Evolutionary conservation across 345 rosid genomes (phyloP).

Genomic region (Euphorbia tirucalli): DNA sequence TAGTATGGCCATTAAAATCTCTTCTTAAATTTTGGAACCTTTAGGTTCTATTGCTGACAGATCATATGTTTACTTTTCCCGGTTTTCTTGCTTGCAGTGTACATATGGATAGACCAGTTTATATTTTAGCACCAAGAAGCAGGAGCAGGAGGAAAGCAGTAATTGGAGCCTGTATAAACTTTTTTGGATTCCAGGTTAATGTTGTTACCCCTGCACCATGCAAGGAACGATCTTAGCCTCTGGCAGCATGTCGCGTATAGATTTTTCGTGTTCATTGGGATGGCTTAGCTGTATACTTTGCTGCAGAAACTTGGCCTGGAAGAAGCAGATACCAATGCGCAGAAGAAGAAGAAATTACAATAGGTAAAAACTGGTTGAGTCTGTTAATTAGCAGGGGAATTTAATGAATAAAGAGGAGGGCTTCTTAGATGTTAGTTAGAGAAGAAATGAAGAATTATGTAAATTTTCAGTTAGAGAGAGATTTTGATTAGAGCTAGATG

Average conservation of each 20-base stretch:
- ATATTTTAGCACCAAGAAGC: too few species aligned
- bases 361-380: background rate
- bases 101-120: background rate
- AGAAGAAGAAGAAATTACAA: background rate
- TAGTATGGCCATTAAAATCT: background rate
- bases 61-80: background rate
- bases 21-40: too few species aligned
- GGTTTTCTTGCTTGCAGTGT: background rate
- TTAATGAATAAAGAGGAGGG: background rate
- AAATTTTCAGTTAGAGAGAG: background rate
- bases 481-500: background rate
- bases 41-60: background rate
- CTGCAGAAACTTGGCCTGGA: background rate
- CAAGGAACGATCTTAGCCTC: background rate
- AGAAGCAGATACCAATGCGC: background rate
- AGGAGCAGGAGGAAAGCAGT: background rate
- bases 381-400: background rate
- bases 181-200: background rate
- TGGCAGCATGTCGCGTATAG: too few species aligned
- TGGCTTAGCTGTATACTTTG: background rate
- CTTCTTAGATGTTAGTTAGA: background rate
- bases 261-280: background rate
- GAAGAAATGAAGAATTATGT: background rate
- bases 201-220: background rate
- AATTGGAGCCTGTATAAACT: background rate